Base-by-base conservation (phyloP, 2,329 filamentous ascomycete genomes). In the Pseudogymnoascus sp. region DNA sequence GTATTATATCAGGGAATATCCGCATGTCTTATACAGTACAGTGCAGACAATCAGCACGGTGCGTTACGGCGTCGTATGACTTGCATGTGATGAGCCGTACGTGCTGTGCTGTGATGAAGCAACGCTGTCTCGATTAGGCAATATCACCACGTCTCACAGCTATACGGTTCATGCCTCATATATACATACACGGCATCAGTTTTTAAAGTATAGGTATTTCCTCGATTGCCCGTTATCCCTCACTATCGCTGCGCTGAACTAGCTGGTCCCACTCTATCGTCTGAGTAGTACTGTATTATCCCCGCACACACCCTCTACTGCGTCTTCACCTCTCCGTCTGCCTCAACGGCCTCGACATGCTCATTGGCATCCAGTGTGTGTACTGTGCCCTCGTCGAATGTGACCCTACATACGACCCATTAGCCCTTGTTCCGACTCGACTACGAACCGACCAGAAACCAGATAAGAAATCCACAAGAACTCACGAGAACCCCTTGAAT, bases 401-500 rank as follows among this genome's bases (percentile, higher is more conserved):
- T 81, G 71, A 92, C 91, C 60, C 93, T 96, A 11, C 16, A 11
- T 4, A 41, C 22, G 12, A 4, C 22, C n/a, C 11, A 16, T 53
- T 53, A 53, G 46, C 24, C 26, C 12, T 3, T 53, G 4, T 50
- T 14, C 26, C 28, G 24, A 11, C 53, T 2, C n/a, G n/a, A n/a
- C n/a, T n/a, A 14, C 26, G 3, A 12, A 11, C 19, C 16, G n/a
- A n/a, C n/a, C 12, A 11, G 1, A n/a, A n/a, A n/a, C n/a, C 8
- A 46, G 46, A 31, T 28, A 53, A 11, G 26, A 6, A 53, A 31
- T 31, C 26, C 14, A 28, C 11, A 64, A 26, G 35, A 56, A 81
- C 90, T 70, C 86, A 97, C 93, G 90, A 88, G 80, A 97, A 97
- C 64, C 89, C 93, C 80, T 93, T 96, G 83, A 96, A 92, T 70